Evolutionary conservation across 2,329 filamentous ascomycete species (phyloP), one percentile per base, ranked within the genome.

Genomic region (Trichoderma sp.): DNA sequence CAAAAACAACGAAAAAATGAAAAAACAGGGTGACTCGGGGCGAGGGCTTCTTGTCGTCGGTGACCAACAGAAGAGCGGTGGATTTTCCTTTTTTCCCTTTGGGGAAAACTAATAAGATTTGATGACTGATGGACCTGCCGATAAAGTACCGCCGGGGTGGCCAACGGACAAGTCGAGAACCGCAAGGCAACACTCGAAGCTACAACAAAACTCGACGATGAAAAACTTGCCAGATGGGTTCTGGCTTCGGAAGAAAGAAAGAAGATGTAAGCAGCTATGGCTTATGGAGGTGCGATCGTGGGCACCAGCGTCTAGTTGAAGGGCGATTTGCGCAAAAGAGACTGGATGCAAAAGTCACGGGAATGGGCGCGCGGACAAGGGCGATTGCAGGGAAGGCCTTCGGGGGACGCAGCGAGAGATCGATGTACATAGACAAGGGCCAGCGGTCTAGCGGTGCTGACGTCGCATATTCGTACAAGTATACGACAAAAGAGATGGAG

Each of bases 361-460:
- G 66, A 50, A 53, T 64, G 45, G 38, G 41, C 24, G 65, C 50
- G 67, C 50, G 31, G 53, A 56, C 62, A 75, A 76, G 72, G 72
- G 65, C 75, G 75, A 75, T 76, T 75, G 75, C 75, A 76, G 75
- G 75, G 75, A 65, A 65, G 60, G 41, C 38, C 12, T 63, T 59
- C 38, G 67, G 56, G 38, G 41, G 41, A 62, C 16, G 71, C 71
- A 73, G 69, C 69, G 29, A 65, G 35, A 72, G 75, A 65, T 60
- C 33, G 71, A 75, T 76, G 31, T 62, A 38, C 35, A 38, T 38
- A 67, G 65, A 76, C 75, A 75, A 71, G 75, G 50, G 59, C 75
- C 75, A 75, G 59, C 27, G 29, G 35, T 50, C 21, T 41, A 50
- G 68, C 62, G 38, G 38, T 50, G 67, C 60, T 59, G 67, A 65